phyloP scores from a whole-genome alignment of 305 asterid species.

The Fraxinus albicans region DNA sequence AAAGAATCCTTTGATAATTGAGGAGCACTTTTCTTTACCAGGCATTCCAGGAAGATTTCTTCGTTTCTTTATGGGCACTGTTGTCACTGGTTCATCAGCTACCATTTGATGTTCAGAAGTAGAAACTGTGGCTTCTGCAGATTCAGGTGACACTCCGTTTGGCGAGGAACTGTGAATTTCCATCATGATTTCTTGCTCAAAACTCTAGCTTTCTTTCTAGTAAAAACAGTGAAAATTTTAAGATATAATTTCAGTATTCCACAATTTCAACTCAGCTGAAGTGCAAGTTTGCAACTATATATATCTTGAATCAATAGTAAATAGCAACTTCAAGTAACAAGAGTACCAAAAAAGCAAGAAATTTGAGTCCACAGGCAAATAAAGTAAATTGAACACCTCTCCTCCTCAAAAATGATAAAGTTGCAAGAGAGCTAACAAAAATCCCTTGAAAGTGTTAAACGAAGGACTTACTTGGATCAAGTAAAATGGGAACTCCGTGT shows the following conservation, averaged over 20 bases:
- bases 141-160: slow-evolving; percentile 23
- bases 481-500: slow-evolving; percentile 30
- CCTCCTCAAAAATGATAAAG: slow-evolving; percentile 6
- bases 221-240: neutral
- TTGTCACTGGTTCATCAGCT: slow-evolving; percentile 24
- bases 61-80: slow-evolving; percentile 46
- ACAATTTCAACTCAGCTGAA: slow-evolving; percentile 14
- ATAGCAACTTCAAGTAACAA: neutral
- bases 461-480: slow-evolving; percentile 22
- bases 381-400: neutral
- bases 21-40: slow-evolving; percentile 35
- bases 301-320: neutral
- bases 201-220: neutral
- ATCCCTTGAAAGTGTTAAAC: slow-evolving; percentile 8
- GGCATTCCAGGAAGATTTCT: slow-evolving; percentile 92
- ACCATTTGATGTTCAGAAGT: slow-evolving; percentile 25
- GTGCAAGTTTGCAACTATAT: neutral
- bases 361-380: slow-evolving; percentile 7
- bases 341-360: slow-evolving; percentile 3
- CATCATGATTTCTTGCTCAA: slow-evolving; percentile 31
- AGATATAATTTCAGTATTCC: neutral
- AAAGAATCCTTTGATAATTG: too few species aligned
- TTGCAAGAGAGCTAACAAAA: slow-evolving; percentile 14
- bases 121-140: slow-evolving; percentile 34
- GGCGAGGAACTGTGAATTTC: slow-evolving; percentile 47